These are phyloP conservation scores for Nyssa sinensis DNA, from an alignment of 148 eudicot species.

Conservation along the genomic window DNA sequence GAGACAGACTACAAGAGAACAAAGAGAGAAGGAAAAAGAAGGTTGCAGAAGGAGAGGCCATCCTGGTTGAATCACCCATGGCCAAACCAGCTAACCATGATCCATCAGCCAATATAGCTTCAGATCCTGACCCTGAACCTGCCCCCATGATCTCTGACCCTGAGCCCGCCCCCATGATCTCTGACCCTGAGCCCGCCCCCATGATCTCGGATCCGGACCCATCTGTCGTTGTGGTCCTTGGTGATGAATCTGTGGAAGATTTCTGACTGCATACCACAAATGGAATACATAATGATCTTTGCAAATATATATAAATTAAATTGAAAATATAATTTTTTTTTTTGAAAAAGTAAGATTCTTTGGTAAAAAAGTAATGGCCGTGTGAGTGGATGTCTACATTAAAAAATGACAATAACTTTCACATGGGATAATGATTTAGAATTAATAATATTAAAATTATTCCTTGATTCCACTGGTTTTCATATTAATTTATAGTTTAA, in stretches of 20 bases:
- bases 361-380: neutral
- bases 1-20: slow-evolving; percentile 15
- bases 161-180: neutral
- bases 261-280: neutral
- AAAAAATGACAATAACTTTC: neutral
- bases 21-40: slow-evolving; percentile 17
- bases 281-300: neutral
- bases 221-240: slow-evolving; percentile 9
- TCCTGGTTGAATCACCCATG: slow-evolving; percentile 65
- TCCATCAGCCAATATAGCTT: slow-evolving; percentile 59
- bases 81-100: slow-evolving; percentile 88
- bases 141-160: neutral
- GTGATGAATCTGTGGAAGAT: neutral
- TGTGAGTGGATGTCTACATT: neutral
- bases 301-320: neutral
- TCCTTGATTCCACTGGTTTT: too few species aligned
- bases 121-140: slow-evolving; percentile 11
- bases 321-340: too few species aligned
- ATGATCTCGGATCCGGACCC: neutral
- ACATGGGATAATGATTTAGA: neutral
- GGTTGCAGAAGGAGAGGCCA: slow-evolving; percentile 9
- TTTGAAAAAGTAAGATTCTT: neutral
- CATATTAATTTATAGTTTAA: too few species aligned
- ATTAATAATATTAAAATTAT: too few species aligned
- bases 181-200: slow-evolving; percentile 4